Evolutionary conservation across 768 basidiomycete species (phyloP).

Genomic region (Steccherinum ochraceum): DNA sequence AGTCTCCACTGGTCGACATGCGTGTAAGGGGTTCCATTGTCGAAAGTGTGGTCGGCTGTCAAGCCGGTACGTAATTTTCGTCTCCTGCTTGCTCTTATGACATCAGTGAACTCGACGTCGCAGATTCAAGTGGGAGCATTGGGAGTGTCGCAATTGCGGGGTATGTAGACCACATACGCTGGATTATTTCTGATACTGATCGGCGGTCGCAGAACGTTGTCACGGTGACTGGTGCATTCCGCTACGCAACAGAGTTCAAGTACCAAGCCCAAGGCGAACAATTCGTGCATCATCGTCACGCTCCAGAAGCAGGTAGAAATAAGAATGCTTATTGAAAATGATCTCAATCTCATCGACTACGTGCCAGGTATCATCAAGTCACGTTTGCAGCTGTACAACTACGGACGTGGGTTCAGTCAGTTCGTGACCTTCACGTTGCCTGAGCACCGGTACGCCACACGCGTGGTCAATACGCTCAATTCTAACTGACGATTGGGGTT

Average conservation of each 20-base stretch:
- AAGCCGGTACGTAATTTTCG: slow-evolving; percentile 48
- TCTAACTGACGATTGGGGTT: neutral
- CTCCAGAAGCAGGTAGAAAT: neutral
- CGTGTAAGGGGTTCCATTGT: slow-evolving; percentile 68
- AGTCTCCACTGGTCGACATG: slow-evolving; percentile 47
- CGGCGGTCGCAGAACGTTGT: slow-evolving; percentile 6
- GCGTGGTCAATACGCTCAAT: neutral
- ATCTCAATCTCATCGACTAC: neutral
- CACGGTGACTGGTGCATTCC: slow-evolving; percentile 5
- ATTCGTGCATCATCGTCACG: slow-evolving; percentile 4
- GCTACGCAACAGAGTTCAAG: slow-evolving; percentile 6
- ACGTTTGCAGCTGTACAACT: neutral
- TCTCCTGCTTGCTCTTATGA: neutral
- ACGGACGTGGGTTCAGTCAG: neutral
- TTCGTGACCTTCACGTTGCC: slow-evolving; percentile 13
- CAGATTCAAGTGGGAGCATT: slow-evolving; percentile 70
- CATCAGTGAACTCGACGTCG: slow-evolving; percentile 1
- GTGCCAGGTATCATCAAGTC: slow-evolving; percentile 4
- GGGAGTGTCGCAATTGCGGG: slow-evolving; percentile 60
- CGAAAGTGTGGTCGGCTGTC: slow-evolving; percentile 63
- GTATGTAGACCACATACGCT: slow-evolving; percentile 28
- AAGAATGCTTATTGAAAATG: neutral
- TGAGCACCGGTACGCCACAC: slow-evolving; percentile 1
- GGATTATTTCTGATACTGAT: slow-evolving; percentile 1
- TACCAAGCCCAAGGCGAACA: slow-evolving; percentile 1